Conservation (phyloP, 257 asterid genomes). For the Solanum neorickii region DNA sequence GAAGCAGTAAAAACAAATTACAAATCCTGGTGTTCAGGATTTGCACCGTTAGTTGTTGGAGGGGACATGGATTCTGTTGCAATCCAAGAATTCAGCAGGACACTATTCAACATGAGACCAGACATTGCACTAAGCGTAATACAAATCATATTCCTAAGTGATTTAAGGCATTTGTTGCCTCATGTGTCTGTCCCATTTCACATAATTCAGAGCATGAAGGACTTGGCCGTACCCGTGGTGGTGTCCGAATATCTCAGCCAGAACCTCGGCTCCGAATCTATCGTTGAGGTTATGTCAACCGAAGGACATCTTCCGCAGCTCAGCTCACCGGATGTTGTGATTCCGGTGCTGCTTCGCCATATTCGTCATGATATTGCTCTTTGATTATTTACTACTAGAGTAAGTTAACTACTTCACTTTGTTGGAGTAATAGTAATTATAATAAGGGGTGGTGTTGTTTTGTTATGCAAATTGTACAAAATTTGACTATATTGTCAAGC, state of each 20-base stretch:
- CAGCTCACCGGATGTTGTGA: background rate
- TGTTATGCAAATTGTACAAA: background rate
- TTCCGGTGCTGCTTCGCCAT: background rate
- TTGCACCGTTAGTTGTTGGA: background rate
- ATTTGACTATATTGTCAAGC: background rate
- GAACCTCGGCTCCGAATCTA: background rate
- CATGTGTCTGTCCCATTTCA: background rate
- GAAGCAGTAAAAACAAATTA: background rate
- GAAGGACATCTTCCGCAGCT: conserved; percentile 4
- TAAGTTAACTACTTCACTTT: background rate
- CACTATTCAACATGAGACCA: background rate
- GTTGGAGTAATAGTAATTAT: background rate
- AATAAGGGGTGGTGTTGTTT: background rate
- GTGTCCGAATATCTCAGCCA: background rate
- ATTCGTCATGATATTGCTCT: background rate
- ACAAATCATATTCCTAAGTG: background rate
- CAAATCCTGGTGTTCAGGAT: conserved; percentile 2
- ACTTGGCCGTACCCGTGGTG: background rate
- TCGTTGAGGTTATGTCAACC: background rate
- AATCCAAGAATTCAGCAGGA: background rate
- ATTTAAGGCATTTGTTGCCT: background rate
- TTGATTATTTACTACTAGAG: background rate
- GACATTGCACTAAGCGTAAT: background rate
- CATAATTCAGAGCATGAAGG: conserved; percentile 4
- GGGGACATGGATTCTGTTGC: background rate